These are phyloP conservation scores for Barbatosphaeria neglecta DNA, from an alignment of 495 filamentous ascomycete genomes.

Conservation along the genomic window DNA sequence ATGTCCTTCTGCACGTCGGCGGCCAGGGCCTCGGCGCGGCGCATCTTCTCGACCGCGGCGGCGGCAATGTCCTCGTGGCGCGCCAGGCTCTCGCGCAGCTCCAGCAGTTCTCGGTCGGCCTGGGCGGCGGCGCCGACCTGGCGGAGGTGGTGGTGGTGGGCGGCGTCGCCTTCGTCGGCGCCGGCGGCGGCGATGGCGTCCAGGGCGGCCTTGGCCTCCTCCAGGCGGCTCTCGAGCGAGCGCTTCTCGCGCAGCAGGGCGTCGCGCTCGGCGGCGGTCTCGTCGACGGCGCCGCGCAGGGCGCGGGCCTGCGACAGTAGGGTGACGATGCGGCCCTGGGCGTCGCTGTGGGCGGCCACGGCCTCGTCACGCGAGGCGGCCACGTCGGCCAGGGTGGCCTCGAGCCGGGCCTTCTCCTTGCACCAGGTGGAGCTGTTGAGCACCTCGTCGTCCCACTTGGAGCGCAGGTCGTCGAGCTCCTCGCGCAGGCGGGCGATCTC, in stretches of 20 bases:
- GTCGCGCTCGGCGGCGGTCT: slow-evolving; percentile 77
- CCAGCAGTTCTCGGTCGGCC: slow-evolving; percentile 79
- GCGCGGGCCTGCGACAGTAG: slow-evolving; percentile 84
- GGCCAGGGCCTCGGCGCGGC: slow-evolving; percentile 81
- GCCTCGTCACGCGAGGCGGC: slow-evolving; percentile 86
- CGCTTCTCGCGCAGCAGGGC: slow-evolving; percentile 80
- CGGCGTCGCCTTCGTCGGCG: slow-evolving; percentile 80
- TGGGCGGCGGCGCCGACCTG: too few relatives aligned
- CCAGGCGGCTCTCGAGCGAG: slow-evolving; percentile 72
- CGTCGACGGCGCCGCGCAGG: slow-evolving; percentile 74
- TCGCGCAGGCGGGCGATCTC: slow-evolving; percentile 73
- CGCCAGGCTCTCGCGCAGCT: slow-evolving; percentile 79
- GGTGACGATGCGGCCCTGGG: slow-evolving; percentile 80
- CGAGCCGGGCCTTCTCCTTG: slow-evolving; percentile 90
- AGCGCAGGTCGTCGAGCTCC: slow-evolving; percentile 86
- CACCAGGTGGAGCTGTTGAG: slow-evolving; percentile 97
- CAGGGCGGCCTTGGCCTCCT: slow-evolving; percentile 81
- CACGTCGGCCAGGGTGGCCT: slow-evolving; percentile 82
- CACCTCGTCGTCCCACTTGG: slow-evolving; percentile 97
- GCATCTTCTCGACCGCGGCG: slow-evolving; percentile 94
- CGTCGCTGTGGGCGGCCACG: slow-evolving; percentile 84
- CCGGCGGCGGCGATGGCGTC: slow-evolving; percentile 71
- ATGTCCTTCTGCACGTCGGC: slow-evolving; percentile 93
- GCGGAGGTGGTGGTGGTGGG: too few relatives aligned
- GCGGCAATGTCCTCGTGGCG: slow-evolving; percentile 90